Evolutionary conservation across 2,329 filamentous ascomycete species (phyloP).

Genomic region (Exophiala lecanii-corni): DNA sequence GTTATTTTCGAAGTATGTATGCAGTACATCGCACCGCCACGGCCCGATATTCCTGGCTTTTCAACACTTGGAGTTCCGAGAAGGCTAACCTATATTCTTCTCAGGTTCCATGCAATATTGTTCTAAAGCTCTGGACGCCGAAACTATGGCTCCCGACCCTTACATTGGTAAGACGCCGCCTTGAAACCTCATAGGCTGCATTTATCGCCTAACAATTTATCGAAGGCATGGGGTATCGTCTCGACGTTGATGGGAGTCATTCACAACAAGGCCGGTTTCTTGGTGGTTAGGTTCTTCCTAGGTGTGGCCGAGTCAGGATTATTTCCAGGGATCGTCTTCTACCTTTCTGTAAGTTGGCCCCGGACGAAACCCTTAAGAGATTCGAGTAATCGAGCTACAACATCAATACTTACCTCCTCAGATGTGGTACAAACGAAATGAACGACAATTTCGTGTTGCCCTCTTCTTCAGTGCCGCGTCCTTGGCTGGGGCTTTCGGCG

Average conservation of each 20-base stretch:
- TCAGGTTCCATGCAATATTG: constrained; percentile 38
- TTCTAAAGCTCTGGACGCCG: constrained; percentile 20
- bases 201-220: too few species aligned
- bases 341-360: too few species aligned
- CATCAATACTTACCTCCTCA: too few species aligned
- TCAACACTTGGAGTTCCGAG: too few species aligned
- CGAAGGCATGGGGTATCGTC: constrained; percentile 48
- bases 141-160: constrained; percentile 18
- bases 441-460: constrained; percentile 55
- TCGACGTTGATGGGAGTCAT: constrained; percentile 49
- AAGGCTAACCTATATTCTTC: too few species aligned
- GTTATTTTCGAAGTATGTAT: constrained; percentile 29
- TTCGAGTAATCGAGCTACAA: too few species aligned
- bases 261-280: constrained; percentile 27
- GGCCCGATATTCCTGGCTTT: too few species aligned
- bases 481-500: constrained; percentile 57
- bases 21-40: too few species aligned
- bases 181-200: too few species aligned
- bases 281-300: constrained; percentile 35
- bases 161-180: too few species aligned
- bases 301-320: constrained; percentile 35
- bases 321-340: constrained; percentile 47
- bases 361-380: too few species aligned
- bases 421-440: constrained; percentile 59
- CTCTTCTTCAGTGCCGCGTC: constrained; percentile 57